Evolutionary conservation across 2,329 filamentous ascomycete species (phyloP), one percentile per base, ranked within the genome.

Genomic region (Fusarium camptoceras): DNA sequence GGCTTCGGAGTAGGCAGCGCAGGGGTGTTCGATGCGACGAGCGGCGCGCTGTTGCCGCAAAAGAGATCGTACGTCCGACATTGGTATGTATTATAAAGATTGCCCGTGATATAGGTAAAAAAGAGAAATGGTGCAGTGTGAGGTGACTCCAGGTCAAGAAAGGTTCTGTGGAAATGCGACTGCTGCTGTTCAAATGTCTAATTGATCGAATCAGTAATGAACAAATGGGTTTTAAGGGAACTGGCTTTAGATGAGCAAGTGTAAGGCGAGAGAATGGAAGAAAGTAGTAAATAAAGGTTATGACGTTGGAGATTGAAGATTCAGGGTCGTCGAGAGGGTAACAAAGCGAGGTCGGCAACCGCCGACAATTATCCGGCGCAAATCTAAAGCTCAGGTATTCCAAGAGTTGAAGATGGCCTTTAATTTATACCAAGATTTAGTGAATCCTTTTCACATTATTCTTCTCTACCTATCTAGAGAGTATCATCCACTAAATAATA

Each of bases 41-140:
- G 91, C 87, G 59, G 89, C 89, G 71, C 93, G 89, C 80, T 95
- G 92, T 76, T 90, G 91, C 73, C 92, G 92, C 61, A 97, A 86
- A 50, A 97, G 87, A 37, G 92, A 88, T 74, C 94, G 91, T 27
- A 93, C 91, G 79, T 97, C 93, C 72, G 92, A 86, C 92, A 96
- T 95, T 69, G 47, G 64, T 44, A 39, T 31, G 44, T 39, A 34
- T 56, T 24, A 47, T 25, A n/a, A 53, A 54, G 15, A 25, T 15
- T 12, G 54, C n/a, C 20, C 6, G 59, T 43, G 20, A 14, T 62
- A 62, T 50, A 42, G 43, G 27, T 41, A 43, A 24, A 27, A 22
- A 64, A 50, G 31, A 47, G 31, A 46, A 31, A 30, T 27, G 37
- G 51, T 42, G 49, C 24, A 61, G 51, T 48, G 44, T 42, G 42